phyloP scores from a whole-genome alignment of 2,329 filamentous ascomycete species.

The Pezizomycotina sp. region DNA sequence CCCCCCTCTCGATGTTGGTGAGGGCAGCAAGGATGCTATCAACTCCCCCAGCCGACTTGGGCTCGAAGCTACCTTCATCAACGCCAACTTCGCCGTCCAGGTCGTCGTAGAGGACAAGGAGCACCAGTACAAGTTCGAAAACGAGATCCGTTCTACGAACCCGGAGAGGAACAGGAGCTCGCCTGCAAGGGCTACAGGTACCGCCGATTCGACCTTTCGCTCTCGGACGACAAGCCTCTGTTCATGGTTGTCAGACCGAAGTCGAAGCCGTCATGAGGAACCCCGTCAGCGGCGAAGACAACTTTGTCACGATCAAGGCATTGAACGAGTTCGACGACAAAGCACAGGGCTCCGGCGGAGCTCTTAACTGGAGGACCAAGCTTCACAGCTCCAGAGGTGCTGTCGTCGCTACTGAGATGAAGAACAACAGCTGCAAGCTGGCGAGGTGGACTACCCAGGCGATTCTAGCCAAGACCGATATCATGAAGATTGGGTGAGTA shows the following conservation, averaged over 20 bases:
- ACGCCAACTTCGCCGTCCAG: constrained; percentile 98
- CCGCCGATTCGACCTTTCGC: constrained; percentile 85
- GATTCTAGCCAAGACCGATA: constrained; percentile 90
- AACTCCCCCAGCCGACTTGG: constrained; percentile 89
- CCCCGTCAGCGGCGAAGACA: constrained; percentile 77
- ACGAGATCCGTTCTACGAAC: constrained; percentile 98
- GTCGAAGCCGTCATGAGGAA: constrained; percentile 93
- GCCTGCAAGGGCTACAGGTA: constrained; percentile 98
- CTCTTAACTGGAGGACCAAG: constrained; percentile 93
- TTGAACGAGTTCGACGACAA: constrained; percentile 99
- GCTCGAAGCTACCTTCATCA: constrained; percentile 97
- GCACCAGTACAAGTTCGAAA: constrained; percentile 63
- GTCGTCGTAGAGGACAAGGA: constrained; percentile 69
- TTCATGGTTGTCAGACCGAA: constrained; percentile 85
- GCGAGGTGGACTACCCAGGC: constrained; percentile 94
- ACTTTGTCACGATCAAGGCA: constrained; percentile 81
- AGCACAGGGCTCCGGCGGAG: constrained; percentile 84
- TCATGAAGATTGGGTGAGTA: constrained; percentile 95
- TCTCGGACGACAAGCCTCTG: constrained; percentile 85
- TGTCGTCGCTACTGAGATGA: constrained; percentile 98
- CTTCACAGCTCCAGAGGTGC: constrained; percentile 87
- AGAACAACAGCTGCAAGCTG: constrained; percentile 99
- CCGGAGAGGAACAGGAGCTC: constrained; percentile 75
- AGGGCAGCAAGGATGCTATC: constrained; percentile 83
- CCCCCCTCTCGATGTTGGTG: constrained; percentile 75